Evolutionary conservation across 495 filamentous ascomycete genomes (phyloP).

Genomic region (Bryoglossum gracile): DNA sequence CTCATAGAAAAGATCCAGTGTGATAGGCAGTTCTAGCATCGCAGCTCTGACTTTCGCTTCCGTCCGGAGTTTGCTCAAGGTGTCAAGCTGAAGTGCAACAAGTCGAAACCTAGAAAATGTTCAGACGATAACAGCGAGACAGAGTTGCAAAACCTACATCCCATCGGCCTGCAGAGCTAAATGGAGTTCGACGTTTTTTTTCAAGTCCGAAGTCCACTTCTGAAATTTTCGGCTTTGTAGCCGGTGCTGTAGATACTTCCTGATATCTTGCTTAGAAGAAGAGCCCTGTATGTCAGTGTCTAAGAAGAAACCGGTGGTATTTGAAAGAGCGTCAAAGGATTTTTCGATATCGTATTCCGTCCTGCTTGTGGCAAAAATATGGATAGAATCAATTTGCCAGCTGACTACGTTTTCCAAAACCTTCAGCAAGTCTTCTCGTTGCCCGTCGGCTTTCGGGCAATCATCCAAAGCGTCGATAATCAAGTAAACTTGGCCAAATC

Average conservation of each 20-base stretch:
- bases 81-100: conserved; percentile 31
- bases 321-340: conserved; percentile 1
- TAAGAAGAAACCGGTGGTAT: neutral
- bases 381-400: conserved; percentile 11
- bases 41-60: conserved; percentile 25
- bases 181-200: conserved; percentile 2
- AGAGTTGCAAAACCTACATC: neutral
- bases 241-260: conserved; percentile 1
- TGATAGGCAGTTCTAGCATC: conserved; percentile 26
- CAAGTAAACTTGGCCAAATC: conserved; percentile 10
- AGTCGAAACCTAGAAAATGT: conserved; percentile 29
- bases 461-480: conserved; percentile 23
- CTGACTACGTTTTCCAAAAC: neutral
- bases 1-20: conserved; percentile 26
- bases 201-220: neutral
- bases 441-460: conserved; percentile 1
- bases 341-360: conserved; percentile 21
- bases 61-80: conserved; percentile 24
- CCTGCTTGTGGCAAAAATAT: conserved; percentile 23
- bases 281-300: conserved; percentile 6
- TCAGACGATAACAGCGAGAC: too few species aligned
- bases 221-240: neutral
- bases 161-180: neutral
- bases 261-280: conserved; percentile 21
- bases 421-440: conserved; percentile 3